Evolutionary conservation across 495 filamentous ascomycete genomes (phyloP), one percentile per base, ranked within the genome.

Genomic region (Paragyromitra xinjiangensis): DNA sequence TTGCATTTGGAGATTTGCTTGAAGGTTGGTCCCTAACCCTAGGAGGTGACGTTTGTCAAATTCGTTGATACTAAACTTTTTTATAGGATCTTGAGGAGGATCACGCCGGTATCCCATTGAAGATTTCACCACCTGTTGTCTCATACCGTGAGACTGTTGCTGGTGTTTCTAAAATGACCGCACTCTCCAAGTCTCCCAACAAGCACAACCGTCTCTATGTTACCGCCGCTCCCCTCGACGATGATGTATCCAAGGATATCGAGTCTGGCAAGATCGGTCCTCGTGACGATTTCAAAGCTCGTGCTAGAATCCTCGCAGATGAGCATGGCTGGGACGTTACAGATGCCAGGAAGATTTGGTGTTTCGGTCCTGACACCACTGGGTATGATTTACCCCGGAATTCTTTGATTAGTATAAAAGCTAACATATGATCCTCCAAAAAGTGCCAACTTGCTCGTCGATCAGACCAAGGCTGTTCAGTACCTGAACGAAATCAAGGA

Each of bases 401-500:
- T 14, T 11, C 16, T 2, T 37, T 2, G 8, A 48, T 22, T 58
- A 48, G 1, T 16, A 66, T 22, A 7, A 48, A 66, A 26, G 7
- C 74, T 77, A 53, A 77, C 51, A 29, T 34, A 48, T 40, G 14
- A 26, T n/a, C 11, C 14, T 58, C 5, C 4, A 1, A 39, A 53
- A 73, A 77, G 95, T 86, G 93, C 95, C 90, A 99, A 99, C 88
- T 87, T 99, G 90, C 88, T 99, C 75, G 91, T 99, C 83, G 95
- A 99, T 86, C 95, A 98, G 91, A 97, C 95, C 88, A 99, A 99
- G 92, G 95, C 95, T 81, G 95, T 99, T 73, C 95, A 99, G 88
- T 99, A 98, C 91, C 89, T 99, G 72, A 94, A 94, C 88, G 95
- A 99, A 92, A 99, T 99, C 90, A 99, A 99, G 91, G 95, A 99